Percentiles rank a stretch among this genome's conserved stretches.
Evolutionary conservation across 495 filamentous ascomycete species (phyloP).

Genomic region (Hypoxylon rickii): DNA sequence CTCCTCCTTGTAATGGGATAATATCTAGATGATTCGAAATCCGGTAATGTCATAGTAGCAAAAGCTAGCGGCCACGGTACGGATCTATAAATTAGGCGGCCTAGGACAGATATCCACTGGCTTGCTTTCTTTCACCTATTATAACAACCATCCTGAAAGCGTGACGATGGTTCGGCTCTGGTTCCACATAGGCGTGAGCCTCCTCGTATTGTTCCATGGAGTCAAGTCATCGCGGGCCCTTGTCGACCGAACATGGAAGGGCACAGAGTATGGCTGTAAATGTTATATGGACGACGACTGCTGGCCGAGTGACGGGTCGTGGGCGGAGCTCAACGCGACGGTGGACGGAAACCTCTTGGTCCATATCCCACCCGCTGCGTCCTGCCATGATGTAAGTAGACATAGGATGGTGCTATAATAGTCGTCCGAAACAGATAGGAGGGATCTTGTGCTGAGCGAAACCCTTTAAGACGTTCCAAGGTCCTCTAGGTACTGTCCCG

Average conservation of each 20-base stretch:
- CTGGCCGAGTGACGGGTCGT: conserved; percentile 45
- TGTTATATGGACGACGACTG: conserved; percentile 47
- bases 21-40: too few species aligned
- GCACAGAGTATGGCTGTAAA: conserved; percentile 48
- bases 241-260: conserved; percentile 38
- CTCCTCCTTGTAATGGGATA: too few species aligned
- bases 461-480: conserved; percentile 35
- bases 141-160: neutral
- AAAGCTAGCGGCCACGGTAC: too few species aligned
- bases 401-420: neutral
- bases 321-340: conserved; percentile 44
- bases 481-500: conserved; percentile 43
- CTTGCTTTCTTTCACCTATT: neutral
- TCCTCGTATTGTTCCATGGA: conserved; percentile 6
- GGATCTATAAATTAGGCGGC: too few species aligned
- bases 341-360: conserved; percentile 46
- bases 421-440: neutral
- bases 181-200: conserved; percentile 3
- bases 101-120: too few species aligned
- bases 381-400: conserved; percentile 44
- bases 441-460: conserved; percentile 1
- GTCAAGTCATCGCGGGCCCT: conserved; percentile 10
- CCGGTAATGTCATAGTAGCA: too few species aligned
- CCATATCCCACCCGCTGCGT: conserved; percentile 44
- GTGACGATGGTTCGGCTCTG: conserved; percentile 23